phyloP scores from a whole-genome alignment of 2,329 filamentous ascomycete genomes.

The Blastomyces gilchristii region DNA sequence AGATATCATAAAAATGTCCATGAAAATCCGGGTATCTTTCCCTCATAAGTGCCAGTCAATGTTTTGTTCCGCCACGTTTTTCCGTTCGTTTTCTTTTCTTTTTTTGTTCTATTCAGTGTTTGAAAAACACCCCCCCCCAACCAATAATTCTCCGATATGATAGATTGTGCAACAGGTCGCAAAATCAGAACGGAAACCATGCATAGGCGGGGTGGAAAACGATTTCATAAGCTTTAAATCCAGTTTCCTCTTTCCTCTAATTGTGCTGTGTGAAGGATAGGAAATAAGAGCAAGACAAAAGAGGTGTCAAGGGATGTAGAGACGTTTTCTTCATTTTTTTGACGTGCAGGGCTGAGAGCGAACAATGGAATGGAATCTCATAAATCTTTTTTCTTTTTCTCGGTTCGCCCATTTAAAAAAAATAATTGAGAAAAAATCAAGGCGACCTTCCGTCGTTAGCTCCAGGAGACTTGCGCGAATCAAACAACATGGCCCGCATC shows the following conservation, averaged over 20 bases:
- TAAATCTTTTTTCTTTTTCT: slow-evolving; percentile 1
- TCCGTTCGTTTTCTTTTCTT: neutral
- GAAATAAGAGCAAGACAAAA: slow-evolving; percentile 1
- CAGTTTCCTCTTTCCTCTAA: neutral
- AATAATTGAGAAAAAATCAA: neutral
- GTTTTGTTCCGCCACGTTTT: slow-evolving; percentile 36
- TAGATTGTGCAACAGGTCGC: neutral
- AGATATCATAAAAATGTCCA: slow-evolving; percentile 27
- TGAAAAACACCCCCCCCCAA: neutral
- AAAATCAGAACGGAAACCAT: slow-evolving; percentile 7
- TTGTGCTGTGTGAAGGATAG: neutral
- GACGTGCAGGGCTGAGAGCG: neutral
- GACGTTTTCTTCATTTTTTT: neutral
- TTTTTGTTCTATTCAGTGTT: neutral
- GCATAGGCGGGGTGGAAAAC: neutral
- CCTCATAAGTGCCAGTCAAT: slow-evolving; percentile 81
- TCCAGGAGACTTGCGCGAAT: neutral
- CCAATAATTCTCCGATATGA: neutral
- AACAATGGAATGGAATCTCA: slow-evolving; percentile 3
- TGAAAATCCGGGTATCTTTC: slow-evolving; percentile 76
- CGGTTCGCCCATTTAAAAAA: neutral
- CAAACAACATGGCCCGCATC: slow-evolving; percentile 14
- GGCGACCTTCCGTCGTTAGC: neutral
- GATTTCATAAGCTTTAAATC: neutral
- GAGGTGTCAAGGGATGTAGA: neutral